Conservation (phyloP, 352 stramenopile genomes). For the Phytopythium chamaehyphon region DNA sequence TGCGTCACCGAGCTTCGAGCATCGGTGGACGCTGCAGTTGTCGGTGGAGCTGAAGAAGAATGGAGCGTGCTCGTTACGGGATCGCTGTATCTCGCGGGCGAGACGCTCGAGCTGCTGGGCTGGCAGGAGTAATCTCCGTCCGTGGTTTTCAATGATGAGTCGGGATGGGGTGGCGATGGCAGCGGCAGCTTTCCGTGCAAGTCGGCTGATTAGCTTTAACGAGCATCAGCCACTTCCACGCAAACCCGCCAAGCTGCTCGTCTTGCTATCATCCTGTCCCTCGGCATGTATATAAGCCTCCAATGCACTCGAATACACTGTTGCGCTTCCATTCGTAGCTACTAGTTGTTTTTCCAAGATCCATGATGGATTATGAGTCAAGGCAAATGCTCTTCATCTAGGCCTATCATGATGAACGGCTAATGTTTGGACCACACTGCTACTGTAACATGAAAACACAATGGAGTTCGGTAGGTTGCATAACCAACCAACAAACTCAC, state of each 20-base stretch:
- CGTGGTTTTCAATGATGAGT: not conserved
- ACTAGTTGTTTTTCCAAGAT: not conserved
- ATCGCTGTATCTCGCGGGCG: constrained; percentile 70
- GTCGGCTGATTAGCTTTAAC: constrained; percentile 12
- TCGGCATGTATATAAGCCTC: constrained; percentile 5
- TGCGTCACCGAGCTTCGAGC: constrained; percentile 52
- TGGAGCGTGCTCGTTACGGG: constrained; percentile 70
- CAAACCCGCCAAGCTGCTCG: constrained; percentile 8
- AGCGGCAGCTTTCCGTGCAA: constrained; percentile 20
- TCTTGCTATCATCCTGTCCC: not conserved
- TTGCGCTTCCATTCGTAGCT: too few relatives aligned
- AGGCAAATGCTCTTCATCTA: too few relatives aligned
- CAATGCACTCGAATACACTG: not conserved
- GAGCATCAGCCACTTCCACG: constrained; percentile 16
- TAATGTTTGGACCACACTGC: too few relatives aligned
- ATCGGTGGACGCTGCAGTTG: constrained; percentile 15
- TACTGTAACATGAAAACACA: too few relatives aligned
- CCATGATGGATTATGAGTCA: too few relatives aligned
- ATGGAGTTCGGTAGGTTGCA: too few relatives aligned
- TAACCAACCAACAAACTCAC: too few relatives aligned
- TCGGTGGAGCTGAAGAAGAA: constrained; percentile 22
- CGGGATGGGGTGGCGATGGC: not conserved
- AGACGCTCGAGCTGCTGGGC: constrained; percentile 52
- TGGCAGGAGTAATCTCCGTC: constrained; percentile 48
- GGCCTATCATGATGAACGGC: too few relatives aligned